Percentiles rank a stretch among this genome's conserved stretches.
phyloP scores from a whole-genome alignment of 129 eudicot genomes.

The Gnaphalium uliginosum region DNA sequence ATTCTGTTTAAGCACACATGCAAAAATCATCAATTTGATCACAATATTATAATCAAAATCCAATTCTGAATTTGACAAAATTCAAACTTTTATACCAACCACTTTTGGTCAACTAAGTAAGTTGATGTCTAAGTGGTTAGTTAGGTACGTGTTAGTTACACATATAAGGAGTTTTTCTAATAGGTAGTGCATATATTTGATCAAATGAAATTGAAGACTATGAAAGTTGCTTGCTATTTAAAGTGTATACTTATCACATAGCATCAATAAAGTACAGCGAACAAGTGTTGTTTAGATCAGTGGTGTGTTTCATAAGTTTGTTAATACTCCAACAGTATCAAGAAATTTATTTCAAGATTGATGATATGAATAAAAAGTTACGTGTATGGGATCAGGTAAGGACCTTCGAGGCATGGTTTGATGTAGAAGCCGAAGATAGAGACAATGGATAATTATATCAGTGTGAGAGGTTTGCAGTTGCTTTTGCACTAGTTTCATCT shows the following conservation, averaged over 20 bases:
- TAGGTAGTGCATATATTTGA: too few relatives aligned
- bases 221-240: too few relatives aligned
- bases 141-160: too few relatives aligned
- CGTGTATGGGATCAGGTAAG: constrained; percentile 27
- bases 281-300: constrained; percentile 49
- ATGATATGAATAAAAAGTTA: constrained; percentile 46
- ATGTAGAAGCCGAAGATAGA: too few relatives aligned
- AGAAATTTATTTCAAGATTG: constrained; percentile 49
- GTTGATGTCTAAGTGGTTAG: too few relatives aligned
- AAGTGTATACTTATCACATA: constrained; percentile 15
- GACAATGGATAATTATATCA: too few relatives aligned
- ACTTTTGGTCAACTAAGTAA: not conserved
- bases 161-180: too few relatives aligned
- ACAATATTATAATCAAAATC: not conserved
- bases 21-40: not conserved
- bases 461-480: too few relatives aligned
- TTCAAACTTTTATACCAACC: not conserved
- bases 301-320: constrained; percentile 60
- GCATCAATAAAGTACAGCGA: constrained; percentile 50
- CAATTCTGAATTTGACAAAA: not conserved
- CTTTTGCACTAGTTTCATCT: too few relatives aligned
- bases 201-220: too few relatives aligned
- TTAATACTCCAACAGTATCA: constrained; percentile 41
- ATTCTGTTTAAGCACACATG: not conserved
- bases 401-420: constrained; percentile 30